phyloP scores from a whole-genome alignment of 2,329 filamentous ascomycete species.

The Hymenoscyphus infarciens region DNA sequence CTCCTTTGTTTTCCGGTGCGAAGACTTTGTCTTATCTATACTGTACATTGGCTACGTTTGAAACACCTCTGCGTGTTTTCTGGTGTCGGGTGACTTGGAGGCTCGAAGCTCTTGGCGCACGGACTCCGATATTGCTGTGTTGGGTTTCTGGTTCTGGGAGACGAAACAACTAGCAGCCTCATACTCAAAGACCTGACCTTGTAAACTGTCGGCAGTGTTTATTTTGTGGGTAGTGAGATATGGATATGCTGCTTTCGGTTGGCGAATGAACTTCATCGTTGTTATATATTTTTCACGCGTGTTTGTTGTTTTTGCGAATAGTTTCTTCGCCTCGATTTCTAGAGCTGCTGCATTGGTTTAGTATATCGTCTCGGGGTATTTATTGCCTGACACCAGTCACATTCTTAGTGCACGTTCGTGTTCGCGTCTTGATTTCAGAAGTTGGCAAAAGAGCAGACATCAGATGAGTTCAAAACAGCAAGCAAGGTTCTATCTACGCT shows the following conservation, averaged over 20 bases:
- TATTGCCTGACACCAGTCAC: neutral
- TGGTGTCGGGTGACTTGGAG: neutral
- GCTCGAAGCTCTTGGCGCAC: neutral
- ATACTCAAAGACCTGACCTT: neutral
- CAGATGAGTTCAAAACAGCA: neutral
- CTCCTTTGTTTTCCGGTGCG: neutral
- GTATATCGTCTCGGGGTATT: neutral
- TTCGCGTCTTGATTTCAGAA: neutral
- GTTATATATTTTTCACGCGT: too few species aligned
- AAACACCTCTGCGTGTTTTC: too few species aligned
- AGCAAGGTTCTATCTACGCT: neutral
- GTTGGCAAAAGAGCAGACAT: neutral
- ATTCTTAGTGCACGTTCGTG: neutral
- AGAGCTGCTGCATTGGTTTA: neutral
- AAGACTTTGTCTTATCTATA: neutral
- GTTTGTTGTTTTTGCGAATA: neutral
- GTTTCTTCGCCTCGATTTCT: neutral
- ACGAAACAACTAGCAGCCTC: neutral
- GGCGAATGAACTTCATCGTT: too few species aligned
- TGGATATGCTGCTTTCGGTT: neutral
- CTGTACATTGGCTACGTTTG: neutral
- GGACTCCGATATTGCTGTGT: neutral
- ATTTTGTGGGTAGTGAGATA: neutral
- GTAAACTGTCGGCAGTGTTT: neutral
- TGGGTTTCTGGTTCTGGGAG: neutral